Conservation (phyloP, 768 basidiomycete genomes). For the Amylocystis lapponica region DNA sequence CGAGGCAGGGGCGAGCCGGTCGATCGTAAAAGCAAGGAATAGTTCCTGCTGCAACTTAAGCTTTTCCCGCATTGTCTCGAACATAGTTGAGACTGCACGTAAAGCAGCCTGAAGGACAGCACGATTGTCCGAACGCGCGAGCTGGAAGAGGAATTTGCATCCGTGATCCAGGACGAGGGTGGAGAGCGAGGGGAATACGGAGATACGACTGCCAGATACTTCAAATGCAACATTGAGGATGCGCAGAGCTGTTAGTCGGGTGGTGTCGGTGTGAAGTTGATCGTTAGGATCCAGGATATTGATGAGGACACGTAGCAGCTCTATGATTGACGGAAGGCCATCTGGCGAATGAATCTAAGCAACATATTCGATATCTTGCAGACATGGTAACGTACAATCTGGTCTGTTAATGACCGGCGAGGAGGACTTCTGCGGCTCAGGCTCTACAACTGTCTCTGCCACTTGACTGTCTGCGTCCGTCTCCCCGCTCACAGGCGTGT, state of each 20-base stretch:
- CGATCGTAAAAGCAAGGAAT: conserved; percentile 90
- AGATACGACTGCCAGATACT: conserved; percentile 70
- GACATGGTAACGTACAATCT: conserved; percentile 8
- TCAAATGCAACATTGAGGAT: conserved; percentile 88
- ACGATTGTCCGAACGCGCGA: conserved; percentile 86
- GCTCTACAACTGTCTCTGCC: background rate
- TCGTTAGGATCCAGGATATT: conserved; percentile 94
- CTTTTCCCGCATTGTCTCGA: conserved; percentile 79
- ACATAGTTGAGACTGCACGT: conserved; percentile 81
- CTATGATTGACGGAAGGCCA: conserved; percentile 88
- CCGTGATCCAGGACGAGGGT: conserved; percentile 80
- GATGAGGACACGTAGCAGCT: conserved; percentile 89
- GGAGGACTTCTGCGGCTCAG: background rate
- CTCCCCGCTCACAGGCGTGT: background rate
- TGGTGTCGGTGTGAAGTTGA: conserved; percentile 94
- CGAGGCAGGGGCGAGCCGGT: conserved; percentile 68
- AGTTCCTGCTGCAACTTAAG: conserved; percentile 95
- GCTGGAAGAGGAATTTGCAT: conserved; percentile 96
- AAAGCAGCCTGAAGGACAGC: conserved; percentile 75
- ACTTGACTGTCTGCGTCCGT: background rate
- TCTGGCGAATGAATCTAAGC: conserved; percentile 35
- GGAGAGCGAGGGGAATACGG: conserved; percentile 71
- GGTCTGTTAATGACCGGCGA: background rate
- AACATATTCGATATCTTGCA: background rate
- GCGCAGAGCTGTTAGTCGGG: conserved; percentile 80